These are phyloP conservation scores for Sporothrix curviconia DNA, from an alignment of 2,329 filamentous ascomycete species.

Conservation along the genomic window DNA sequence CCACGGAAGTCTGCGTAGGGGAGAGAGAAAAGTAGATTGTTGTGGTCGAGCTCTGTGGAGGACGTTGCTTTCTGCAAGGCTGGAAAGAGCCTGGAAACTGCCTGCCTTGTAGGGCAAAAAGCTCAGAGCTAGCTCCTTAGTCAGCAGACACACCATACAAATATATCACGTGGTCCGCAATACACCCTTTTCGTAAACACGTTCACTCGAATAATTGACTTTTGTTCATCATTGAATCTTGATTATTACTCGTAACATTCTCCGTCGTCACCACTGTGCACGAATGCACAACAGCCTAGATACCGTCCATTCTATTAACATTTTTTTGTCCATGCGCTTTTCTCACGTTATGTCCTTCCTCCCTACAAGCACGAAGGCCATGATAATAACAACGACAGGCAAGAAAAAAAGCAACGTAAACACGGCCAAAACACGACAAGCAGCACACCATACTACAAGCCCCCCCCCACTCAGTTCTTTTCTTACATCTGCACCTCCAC, in stretches of 20 bases:
- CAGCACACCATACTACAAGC: neutral
- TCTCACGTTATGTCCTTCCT: neutral
- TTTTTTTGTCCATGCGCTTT: neutral
- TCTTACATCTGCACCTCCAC: constrained; percentile 76
- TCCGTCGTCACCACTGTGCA: neutral
- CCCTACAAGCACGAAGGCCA: neutral
- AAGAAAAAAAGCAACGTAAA: neutral
- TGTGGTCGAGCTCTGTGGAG: no score
- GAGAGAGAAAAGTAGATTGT: neutral
- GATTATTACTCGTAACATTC: constrained; percentile 10
- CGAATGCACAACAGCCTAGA: neutral
- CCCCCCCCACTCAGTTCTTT: neutral
- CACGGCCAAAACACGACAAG: neutral
- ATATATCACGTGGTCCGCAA: no score
- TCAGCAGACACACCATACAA: no score
- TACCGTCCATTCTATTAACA: neutral
- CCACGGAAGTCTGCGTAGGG: neutral
- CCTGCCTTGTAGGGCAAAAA: neutral
- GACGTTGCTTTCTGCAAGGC: neutral
- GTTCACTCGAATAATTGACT: neutral
- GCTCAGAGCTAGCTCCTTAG: no score
- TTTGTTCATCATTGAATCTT: neutral
- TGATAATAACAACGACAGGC: neutral
- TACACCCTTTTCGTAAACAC: no score
- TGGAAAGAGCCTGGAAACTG: neutral